phyloP scores from a whole-genome alignment of 176 grass and related monocot species.

The Dendrocalamus sinicus region DNA sequence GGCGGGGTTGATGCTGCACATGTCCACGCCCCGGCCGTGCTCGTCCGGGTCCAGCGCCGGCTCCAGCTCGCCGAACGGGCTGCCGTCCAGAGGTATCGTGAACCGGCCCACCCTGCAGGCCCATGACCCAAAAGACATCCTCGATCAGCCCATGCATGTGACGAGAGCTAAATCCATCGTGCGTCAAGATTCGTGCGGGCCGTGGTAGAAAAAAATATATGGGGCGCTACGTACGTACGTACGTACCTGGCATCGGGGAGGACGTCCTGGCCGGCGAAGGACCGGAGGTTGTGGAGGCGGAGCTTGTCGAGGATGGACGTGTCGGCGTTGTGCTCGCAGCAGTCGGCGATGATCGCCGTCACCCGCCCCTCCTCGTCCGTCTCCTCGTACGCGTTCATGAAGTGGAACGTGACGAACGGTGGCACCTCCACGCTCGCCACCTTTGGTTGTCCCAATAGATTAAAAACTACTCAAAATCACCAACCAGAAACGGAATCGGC shows the following conservation, averaged over 20 bases:
- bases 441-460: slow-evolving; percentile 28
- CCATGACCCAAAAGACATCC: not conserved
- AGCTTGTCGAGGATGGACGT: slow-evolving; percentile 89
- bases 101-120: slow-evolving; percentile 74
- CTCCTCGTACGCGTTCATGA: slow-evolving; percentile 98
- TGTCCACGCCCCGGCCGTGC: slow-evolving; percentile 92
- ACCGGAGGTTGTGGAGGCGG: slow-evolving; percentile 74
- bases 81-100: slow-evolving; percentile 88
- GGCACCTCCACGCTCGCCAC: slow-evolving; percentile 96
- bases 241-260: slow-evolving; percentile 87
- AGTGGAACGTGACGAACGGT: slow-evolving; percentile 96
- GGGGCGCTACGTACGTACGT: not conserved
- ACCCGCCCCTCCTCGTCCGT: slow-evolving; percentile 70
- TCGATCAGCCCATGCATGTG: not conserved
- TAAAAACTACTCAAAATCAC: not conserved
- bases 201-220: not conserved
- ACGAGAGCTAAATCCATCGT: too few species aligned
- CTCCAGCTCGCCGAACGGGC: slow-evolving; percentile 72
- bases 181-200: not conserved
- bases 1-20: slow-evolving; percentile 96
- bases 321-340: slow-evolving; percentile 95
- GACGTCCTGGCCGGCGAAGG: slow-evolving; percentile 65
- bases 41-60: slow-evolving; percentile 76
- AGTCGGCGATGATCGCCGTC: slow-evolving; percentile 86
- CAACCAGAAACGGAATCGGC: not conserved